A percentile compares a stretch with the other conserved stretches of the same genome.
phyloP scores from a whole-genome alignment of 1,139 yeast species.

The Suhomyces kunorum region DNA sequence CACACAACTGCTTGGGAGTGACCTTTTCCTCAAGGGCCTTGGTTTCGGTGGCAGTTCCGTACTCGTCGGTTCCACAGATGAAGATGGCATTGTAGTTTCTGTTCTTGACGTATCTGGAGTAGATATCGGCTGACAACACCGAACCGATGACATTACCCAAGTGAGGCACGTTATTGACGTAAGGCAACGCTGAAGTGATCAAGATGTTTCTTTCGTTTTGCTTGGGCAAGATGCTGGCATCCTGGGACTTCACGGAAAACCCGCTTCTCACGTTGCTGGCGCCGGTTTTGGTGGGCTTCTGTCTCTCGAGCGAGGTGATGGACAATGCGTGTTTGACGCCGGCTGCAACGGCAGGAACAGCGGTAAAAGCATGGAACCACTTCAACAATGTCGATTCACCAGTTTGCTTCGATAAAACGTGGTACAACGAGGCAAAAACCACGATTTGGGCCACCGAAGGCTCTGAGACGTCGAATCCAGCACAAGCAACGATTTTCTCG shows the following conservation, averaged over 20 bases:
- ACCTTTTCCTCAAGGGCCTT: constrained; percentile 93
- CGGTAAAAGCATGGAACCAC: constrained; percentile 49
- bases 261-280: constrained; percentile 47
- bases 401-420: constrained; percentile 22
- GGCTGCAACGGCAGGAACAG: constrained; percentile 34
- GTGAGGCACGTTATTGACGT: constrained; percentile 97
- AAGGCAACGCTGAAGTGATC: constrained; percentile 95
- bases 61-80: constrained; percentile 97
- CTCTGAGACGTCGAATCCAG: constrained; percentile 16
- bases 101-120: constrained; percentile 84
- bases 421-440: constrained; percentile 46
- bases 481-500: constrained; percentile 12
- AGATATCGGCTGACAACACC: constrained; percentile 92
- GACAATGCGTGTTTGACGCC: constrained; percentile 43
- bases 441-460: constrained; percentile 47
- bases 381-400: constrained; percentile 11
- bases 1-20: constrained; percentile 85
- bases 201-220: constrained; percentile 74
- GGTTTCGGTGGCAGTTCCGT: constrained; percentile 99
- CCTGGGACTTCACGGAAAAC: constrained; percentile 38
- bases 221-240: constrained; percentile 52
- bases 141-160: constrained; percentile 96
- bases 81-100: constrained; percentile 85
- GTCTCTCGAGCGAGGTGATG: constrained; percentile 45
- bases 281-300: constrained; percentile 59